A percentile compares a stretch with the other conserved stretches of the same genome.
Evolutionary conservation across 2,329 filamentous ascomycete genomes (phyloP).

Genomic region (Ophiosphaerella herpotricha): DNA sequence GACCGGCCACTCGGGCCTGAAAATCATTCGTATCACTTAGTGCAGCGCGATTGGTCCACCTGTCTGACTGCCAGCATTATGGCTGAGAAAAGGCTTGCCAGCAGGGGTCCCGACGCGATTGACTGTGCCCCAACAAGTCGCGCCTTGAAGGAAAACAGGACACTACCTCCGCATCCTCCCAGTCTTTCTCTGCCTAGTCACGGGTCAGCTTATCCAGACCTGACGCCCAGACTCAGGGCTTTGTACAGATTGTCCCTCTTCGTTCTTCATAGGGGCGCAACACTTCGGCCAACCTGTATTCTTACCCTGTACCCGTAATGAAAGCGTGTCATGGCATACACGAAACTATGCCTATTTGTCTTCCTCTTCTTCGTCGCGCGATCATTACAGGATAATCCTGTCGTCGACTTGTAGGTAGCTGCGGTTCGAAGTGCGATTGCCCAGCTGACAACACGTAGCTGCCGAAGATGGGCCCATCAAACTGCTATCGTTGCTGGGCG

Average conservation of each 20-base stretch:
- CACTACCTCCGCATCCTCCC: slow-evolving; percentile 18
- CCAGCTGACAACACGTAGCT: slow-evolving; percentile 19
- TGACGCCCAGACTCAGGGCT: slow-evolving; percentile 10
- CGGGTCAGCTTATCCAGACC: slow-evolving; percentile 21
- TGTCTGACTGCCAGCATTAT: slow-evolving; percentile 31
- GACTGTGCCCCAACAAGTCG: slow-evolving; percentile 16
- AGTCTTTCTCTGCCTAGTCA: slow-evolving; percentile 35
- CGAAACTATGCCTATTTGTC: slow-evolving; percentile 31
- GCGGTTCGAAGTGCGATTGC: neutral
- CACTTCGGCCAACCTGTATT: slow-evolving; percentile 19
- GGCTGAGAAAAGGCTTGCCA: slow-evolving; percentile 27
- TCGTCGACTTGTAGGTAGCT: slow-evolving; percentile 53
- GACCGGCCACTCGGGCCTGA: slow-evolving; percentile 20
- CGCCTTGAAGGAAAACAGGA: slow-evolving; percentile 27
- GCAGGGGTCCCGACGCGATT: slow-evolving; percentile 26
- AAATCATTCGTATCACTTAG: slow-evolving; percentile 18
- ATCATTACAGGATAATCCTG: slow-evolving; percentile 52
- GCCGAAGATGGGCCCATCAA: slow-evolving; percentile 59
- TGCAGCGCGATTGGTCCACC: slow-evolving; percentile 27
- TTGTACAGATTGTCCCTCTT: slow-evolving; percentile 13
- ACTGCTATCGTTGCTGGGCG: slow-evolving; percentile 63
- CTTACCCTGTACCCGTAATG: slow-evolving; percentile 25
- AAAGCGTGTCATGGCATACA: slow-evolving; percentile 38
- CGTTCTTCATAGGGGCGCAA: neutral
- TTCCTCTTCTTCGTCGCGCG: slow-evolving; percentile 30